A percentile compares a stretch with the other conserved stretches of the same genome.
Conservation (phyloP, 345 rosid genomes). For the Eucalyptus sp. region DNA sequence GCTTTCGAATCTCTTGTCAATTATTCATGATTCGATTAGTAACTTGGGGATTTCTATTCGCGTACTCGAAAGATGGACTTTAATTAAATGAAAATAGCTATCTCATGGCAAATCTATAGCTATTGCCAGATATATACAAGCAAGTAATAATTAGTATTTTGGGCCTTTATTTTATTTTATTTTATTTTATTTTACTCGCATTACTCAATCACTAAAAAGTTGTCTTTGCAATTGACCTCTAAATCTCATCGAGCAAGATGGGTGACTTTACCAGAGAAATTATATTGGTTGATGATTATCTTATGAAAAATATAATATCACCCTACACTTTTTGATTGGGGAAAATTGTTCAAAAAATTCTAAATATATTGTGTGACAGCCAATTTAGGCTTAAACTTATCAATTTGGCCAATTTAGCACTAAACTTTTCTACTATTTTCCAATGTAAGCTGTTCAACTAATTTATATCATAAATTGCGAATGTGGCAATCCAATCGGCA, state of each 20-base stretch:
- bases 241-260: background rate
- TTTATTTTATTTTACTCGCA: background rate
- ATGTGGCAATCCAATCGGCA: background rate
- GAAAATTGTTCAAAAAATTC: background rate
- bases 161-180: background rate
- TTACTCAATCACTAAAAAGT: background rate
- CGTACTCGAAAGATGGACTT: background rate
- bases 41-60: no score
- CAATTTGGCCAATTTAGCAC: background rate
- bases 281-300: background rate
- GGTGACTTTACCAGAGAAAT: background rate
- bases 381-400: background rate
- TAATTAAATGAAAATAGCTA: background rate
- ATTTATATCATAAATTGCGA: background rate
- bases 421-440: background rate
- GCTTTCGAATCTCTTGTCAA: background rate
- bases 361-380: no score
- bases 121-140: background rate
- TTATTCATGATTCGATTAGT: no score
- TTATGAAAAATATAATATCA: no score
- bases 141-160: no score
- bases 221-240: background rate
- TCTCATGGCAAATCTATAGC: background rate
- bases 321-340: background rate
- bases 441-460: background rate